These are phyloP conservation scores for Silene noctiflora DNA, from an alignment of 179 eudicot species.

Conservation along the genomic window DNA sequence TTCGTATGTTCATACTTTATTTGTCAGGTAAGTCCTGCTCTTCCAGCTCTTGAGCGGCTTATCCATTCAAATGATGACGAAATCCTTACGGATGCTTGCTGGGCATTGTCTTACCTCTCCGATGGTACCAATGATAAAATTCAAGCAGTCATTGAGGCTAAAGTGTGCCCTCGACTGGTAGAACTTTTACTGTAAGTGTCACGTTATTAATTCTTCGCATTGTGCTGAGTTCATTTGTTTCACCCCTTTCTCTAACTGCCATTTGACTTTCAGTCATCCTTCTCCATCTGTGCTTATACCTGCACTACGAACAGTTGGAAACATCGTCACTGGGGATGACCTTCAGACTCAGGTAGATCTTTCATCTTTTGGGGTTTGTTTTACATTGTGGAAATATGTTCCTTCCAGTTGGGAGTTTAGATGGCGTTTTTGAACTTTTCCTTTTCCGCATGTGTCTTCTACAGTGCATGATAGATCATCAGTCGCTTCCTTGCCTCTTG, in stretches of 20 bases:
- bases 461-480: slow-evolving; percentile 52
- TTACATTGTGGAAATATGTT: not conserved
- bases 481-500: slow-evolving; percentile 49
- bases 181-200: slow-evolving; percentile 62
- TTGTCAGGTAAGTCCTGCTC: slow-evolving; percentile 57
- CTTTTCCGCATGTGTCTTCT: not conserved
- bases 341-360: slow-evolving; percentile 67
- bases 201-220: not conserved
- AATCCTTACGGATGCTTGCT: slow-evolving; percentile 75
- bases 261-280: slow-evolving; percentile 43
- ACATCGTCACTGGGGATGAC: slow-evolving; percentile 86
- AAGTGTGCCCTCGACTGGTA: slow-evolving; percentile 62
- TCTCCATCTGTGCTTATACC: slow-evolving; percentile 72
- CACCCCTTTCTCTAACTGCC: slow-evolving; percentile 5
- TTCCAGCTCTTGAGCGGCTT: slow-evolving; percentile 61
- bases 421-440: not conserved
- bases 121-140: slow-evolving; percentile 82
- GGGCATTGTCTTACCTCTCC: slow-evolving; percentile 84
- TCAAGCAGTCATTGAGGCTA: slow-evolving; percentile 72
- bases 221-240: not conserved
- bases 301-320: slow-evolving; percentile 80
- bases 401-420: not conserved
- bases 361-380: not conserved
- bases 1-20: not conserved
- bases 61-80: slow-evolving; percentile 69